These are phyloP conservation scores for Didymella segeticola DNA, from an alignment of 2,329 filamentous ascomycete genomes.

Conservation along the genomic window DNA sequence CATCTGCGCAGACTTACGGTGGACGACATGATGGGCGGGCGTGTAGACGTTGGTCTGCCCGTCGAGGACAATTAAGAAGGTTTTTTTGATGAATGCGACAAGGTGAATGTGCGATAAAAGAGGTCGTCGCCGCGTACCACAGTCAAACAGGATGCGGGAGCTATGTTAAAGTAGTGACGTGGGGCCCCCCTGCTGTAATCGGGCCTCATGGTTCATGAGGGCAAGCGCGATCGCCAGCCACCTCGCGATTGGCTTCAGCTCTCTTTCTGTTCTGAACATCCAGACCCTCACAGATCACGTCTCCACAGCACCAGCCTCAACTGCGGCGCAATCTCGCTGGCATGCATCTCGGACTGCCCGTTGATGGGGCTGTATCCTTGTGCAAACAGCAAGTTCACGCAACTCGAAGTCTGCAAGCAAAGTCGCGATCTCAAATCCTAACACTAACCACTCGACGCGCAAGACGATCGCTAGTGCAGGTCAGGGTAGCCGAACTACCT, in stretches of 20 bases:
- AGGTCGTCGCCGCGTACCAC: conserved; percentile 19
- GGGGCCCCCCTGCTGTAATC: conserved; percentile 24
- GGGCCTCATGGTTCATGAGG: conserved; percentile 19
- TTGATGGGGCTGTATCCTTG: conserved; percentile 11
- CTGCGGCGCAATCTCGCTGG: conserved; percentile 3
- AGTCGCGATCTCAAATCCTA: conserved; percentile 10
- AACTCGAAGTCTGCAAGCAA: neutral
- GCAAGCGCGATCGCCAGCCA: conserved; percentile 11
- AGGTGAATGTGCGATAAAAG: conserved; percentile 10
- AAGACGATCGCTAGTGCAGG: conserved; percentile 5
- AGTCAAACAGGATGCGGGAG: conserved; percentile 30
- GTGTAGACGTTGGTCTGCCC: conserved; percentile 14
- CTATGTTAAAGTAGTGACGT: conserved; percentile 33
- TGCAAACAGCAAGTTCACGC: neutral
- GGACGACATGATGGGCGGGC: conserved; percentile 33
- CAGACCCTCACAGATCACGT: conserved; percentile 19
- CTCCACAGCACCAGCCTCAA: conserved; percentile 25
- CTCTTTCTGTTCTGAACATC: conserved; percentile 13
- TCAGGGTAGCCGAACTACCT: conserved; percentile 2
- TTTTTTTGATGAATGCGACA: conserved; percentile 8
- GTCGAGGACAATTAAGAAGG: conserved; percentile 8
- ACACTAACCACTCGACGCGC: conserved; percentile 11
- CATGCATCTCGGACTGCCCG: conserved; percentile 20
- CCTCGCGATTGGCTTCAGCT: conserved; percentile 17
- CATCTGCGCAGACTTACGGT: conserved; percentile 21